Evolutionary conservation across 768 basidiomycete species (phyloP).

Genomic region (Cyclocybe cylindracea): DNA sequence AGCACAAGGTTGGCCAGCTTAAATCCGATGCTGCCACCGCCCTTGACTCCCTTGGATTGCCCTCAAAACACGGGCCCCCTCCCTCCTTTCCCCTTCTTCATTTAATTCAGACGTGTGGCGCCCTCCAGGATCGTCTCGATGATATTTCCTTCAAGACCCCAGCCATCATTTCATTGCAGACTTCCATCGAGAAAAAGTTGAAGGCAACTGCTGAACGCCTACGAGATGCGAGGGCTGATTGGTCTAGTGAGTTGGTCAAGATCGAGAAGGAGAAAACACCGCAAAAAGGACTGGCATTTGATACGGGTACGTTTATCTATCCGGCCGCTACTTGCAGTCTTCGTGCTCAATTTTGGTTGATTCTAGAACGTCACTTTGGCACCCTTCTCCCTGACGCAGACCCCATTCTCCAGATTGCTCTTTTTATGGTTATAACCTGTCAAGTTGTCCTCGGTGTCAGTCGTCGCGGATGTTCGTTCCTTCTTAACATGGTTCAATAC

Average conservation of each 20-base stretch:
- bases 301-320: background rate
- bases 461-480: constrained; percentile 8
- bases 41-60: background rate
- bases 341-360: background rate
- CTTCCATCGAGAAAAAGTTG: background rate
- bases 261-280: background rate
- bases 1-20: background rate
- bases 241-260: background rate
- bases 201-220: too few relatives aligned
- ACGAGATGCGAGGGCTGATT: background rate
- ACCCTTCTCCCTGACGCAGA: constrained; percentile 4
- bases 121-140: background rate
- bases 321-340: background rate
- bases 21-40: background rate
- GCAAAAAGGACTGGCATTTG: background rate
- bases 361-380: background rate
- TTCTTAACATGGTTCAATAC: constrained; percentile 9
- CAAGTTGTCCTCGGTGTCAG: constrained; percentile 7
- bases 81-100: background rate
- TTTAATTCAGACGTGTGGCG: background rate
- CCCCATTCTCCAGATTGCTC: constrained; percentile 3
- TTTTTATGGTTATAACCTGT: constrained; percentile 9
- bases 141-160: too few relatives aligned
- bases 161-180: background rate
- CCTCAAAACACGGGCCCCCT: background rate